phyloP scores from a whole-genome alignment of 352 stramenopile genomes.

The Pythium dissimile region DNA sequence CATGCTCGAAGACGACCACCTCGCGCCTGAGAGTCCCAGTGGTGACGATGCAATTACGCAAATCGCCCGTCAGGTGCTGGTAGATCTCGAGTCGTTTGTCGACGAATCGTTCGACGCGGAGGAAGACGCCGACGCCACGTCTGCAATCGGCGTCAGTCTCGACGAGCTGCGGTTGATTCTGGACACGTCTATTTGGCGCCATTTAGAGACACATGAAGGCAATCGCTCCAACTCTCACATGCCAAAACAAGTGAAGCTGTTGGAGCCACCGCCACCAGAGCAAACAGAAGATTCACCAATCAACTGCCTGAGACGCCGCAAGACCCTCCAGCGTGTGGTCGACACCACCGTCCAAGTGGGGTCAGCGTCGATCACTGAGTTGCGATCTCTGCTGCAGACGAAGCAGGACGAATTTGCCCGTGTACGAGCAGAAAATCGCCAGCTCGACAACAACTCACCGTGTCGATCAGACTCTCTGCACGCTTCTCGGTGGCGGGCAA shows the following conservation, averaged over 20 bases:
- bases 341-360: no score
- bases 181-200: slow-evolving; percentile 53
- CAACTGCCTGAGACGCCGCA: no score
- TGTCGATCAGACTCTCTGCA: not conserved
- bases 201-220: slow-evolving; percentile 8
- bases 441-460: not conserved
- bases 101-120: slow-evolving; percentile 18
- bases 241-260: no score
- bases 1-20: no score
- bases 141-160: slow-evolving; percentile 17
- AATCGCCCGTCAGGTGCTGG: slow-evolving; percentile 39
- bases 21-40: not conserved
- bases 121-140: slow-evolving; percentile 7
- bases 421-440: not conserved
- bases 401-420: slow-evolving; percentile 15
- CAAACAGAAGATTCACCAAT: no score
- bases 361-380: not conserved
- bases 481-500: no score
- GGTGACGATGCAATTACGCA: slow-evolving; percentile 13
- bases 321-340: no score
- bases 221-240: not conserved
- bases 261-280: not conserved
- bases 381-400: slow-evolving; percentile 5
- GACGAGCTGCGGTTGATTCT: slow-evolving; percentile 53
- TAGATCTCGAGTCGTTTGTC: slow-evolving; percentile 48